Percentiles rank a stretch among this genome's conserved stretches.
Evolutionary conservation across 176 grass and related monocot genomes (phyloP).

Genomic region (Pharus latifolius): DNA sequence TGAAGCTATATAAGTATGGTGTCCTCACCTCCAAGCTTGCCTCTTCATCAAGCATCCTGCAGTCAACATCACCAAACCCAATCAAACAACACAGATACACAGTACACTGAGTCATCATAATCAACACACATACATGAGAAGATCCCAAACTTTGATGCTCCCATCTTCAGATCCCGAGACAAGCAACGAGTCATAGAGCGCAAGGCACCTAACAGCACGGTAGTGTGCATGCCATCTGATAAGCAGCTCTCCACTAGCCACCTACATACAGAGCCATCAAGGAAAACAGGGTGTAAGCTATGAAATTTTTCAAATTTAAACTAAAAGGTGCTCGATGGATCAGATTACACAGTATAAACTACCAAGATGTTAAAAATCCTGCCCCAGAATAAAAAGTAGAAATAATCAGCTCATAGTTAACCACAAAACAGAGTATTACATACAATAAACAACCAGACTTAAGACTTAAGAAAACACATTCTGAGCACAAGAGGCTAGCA

Average conservation of each 20-base stretch:
- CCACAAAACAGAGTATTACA: neutral
- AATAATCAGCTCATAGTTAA: neutral
- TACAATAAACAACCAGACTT: neutral
- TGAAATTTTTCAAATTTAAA: neutral
- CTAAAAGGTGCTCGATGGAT: neutral
- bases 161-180: constrained; percentile 74
- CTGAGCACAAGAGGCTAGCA: neutral
- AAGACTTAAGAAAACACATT: neutral
- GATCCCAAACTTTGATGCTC: constrained; percentile 76
- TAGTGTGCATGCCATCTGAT: constrained; percentile 77
- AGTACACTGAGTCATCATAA: constrained; percentile 5
- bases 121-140: constrained; percentile 52
- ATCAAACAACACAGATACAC: constrained; percentile 1
- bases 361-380: neutral
- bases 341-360: neutral
- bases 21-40: constrained; percentile 30
- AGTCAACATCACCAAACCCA: constrained; percentile 4
- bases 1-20: constrained; percentile 54
- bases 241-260: constrained; percentile 69
- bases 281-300: neutral
- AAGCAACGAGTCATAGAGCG: constrained; percentile 58
- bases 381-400: neutral
- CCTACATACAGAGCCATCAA: constrained; percentile 27
- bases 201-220: constrained; percentile 70
- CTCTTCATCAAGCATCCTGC: constrained; percentile 75